Evolutionary conservation across 2,329 filamentous ascomycete genomes (phyloP).

Genomic region (Thelonectria blattea): DNA sequence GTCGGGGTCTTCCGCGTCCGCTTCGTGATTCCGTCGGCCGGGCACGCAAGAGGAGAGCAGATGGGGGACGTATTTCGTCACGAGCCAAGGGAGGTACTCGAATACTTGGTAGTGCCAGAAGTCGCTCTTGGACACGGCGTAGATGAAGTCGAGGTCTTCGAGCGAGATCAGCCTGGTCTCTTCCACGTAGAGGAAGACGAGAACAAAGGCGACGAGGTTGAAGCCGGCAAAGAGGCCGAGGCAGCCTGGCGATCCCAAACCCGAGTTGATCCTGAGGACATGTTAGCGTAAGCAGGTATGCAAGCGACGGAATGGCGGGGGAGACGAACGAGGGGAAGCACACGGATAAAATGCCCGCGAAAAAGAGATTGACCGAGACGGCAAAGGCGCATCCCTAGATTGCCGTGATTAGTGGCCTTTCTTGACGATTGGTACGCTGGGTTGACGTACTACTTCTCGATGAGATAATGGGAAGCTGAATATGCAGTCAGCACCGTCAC

Average conservation of each 20-base stretch:
- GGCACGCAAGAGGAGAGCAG: background rate
- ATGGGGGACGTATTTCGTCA: background rate
- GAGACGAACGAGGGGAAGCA: conserved; percentile 19
- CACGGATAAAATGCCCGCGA: conserved; percentile 52
- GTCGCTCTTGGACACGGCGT: conserved; percentile 40
- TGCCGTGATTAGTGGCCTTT: conserved; percentile 29
- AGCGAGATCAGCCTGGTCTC: conserved; percentile 46
- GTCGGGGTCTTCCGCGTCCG: background rate
- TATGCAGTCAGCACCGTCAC: background rate
- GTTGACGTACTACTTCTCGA: conserved; percentile 46
- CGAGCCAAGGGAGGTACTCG: conserved; percentile 39
- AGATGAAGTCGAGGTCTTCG: conserved; percentile 45
- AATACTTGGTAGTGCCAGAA: conserved; percentile 42
- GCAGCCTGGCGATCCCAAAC: background rate
- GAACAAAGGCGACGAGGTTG: conserved; percentile 48
- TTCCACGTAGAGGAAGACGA: conserved; percentile 50
- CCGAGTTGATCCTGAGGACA: background rate
- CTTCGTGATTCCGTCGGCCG: background rate
- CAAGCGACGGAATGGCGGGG: too few species aligned
- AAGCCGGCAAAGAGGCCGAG: conserved; percentile 3
- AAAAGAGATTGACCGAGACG: conserved; percentile 52
- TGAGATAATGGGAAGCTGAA: conserved; percentile 54
- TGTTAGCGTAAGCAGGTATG: background rate
- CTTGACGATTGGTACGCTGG: background rate
- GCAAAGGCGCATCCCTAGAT: conserved; percentile 50